Percentiles rank a stretch among this genome's conserved stretches.
Conservation (phyloP, 345 rosid genomes). For the Gossypium arboreum region DNA sequence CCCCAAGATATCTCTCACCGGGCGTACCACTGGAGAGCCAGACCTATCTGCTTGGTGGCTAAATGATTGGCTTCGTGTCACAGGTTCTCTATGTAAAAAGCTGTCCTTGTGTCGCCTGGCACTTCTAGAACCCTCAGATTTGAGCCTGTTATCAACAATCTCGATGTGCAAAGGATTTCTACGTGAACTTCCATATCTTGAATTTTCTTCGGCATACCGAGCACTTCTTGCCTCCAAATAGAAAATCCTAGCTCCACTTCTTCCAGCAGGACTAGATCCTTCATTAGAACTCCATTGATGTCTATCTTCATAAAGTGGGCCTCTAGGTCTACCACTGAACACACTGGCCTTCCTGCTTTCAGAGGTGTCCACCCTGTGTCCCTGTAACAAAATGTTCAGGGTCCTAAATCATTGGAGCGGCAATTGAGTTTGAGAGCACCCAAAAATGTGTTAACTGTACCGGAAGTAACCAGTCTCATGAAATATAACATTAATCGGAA, state of each 20-base stretch:
- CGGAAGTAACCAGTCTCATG: background rate
- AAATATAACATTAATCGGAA: background rate
- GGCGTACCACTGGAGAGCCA: background rate
- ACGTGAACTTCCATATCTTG: constrained; percentile 44
- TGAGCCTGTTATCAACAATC: constrained; percentile 28
- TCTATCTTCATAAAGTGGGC: constrained; percentile 40
- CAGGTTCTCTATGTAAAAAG: background rate
- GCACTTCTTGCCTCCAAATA: constrained; percentile 60
- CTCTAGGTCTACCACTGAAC: constrained; percentile 36
- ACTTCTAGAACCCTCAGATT: background rate
- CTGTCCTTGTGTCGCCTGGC: background rate
- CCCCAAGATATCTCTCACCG: background rate
- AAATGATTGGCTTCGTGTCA: background rate
- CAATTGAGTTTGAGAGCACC: background rate
- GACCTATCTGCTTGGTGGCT: background rate
- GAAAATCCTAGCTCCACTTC: constrained; percentile 41
- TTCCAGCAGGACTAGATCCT: constrained; percentile 35
- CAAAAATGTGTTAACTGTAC: background rate
- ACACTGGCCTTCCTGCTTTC: constrained; percentile 37
- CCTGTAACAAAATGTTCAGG: constrained; percentile 31
- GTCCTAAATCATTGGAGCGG: constrained; percentile 3
- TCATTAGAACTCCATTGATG: constrained; percentile 24
- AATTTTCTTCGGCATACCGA: constrained; percentile 33
- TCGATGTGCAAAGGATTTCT: constrained; percentile 54
- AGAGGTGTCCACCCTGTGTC: constrained; percentile 34